Evolutionary conservation across 495 filamentous ascomycete genomes (phyloP), one percentile per base, ranked within the genome.

Genomic region (Aspergillus homomorphus): DNA sequence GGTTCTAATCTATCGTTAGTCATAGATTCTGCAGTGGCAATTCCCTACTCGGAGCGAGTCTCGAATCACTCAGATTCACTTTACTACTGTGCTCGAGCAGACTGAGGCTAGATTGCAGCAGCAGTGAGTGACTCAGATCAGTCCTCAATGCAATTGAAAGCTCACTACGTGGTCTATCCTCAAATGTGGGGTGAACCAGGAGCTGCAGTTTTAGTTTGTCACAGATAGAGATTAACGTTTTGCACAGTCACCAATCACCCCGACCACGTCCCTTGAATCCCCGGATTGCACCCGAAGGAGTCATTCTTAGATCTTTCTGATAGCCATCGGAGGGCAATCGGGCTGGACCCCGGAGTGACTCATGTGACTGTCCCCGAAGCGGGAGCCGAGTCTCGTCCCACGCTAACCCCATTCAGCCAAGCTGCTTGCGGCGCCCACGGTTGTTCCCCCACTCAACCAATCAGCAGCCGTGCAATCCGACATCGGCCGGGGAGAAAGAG

Each of bases 401-500:
- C n/a, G n/a, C 46, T 50, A 50, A 26, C 48, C 48, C 14, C 15
- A 51, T 15, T 1, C 48, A 28, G 48, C 48, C 24, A 51, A n/a
- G 15, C 9, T 10, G 48, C 23, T 18, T 53, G 41, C 38, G 49
- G 41, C 8, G 53, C 21, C 56, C 56, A 58, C 19, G 50, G 48
- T 28, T 50, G 12, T 15, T 3, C 3, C 12, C 2, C 7, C 4
- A 1, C n/a, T 18, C 1, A 28, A n/a, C 62, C 64, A 67, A 65
- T 67, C 59, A 66, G 14, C 14, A 20, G 1, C n/a, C 53, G 14
- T 15, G 0, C 23, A 51, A 54, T 58, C 71, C 72, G 67, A 66
- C 64, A 65, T 72, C 67, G 69, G 69, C 69, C 72, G 74, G 73
- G 76, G 76, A 78, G 74, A 26, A 43, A 14, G 0, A 8, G 51